Percentiles rank a stretch among this genome's conserved stretches.
These are phyloP conservation scores for Bretschneidera sinensis DNA, from an alignment of 345 rosid species.

Conservation along the genomic window DNA sequence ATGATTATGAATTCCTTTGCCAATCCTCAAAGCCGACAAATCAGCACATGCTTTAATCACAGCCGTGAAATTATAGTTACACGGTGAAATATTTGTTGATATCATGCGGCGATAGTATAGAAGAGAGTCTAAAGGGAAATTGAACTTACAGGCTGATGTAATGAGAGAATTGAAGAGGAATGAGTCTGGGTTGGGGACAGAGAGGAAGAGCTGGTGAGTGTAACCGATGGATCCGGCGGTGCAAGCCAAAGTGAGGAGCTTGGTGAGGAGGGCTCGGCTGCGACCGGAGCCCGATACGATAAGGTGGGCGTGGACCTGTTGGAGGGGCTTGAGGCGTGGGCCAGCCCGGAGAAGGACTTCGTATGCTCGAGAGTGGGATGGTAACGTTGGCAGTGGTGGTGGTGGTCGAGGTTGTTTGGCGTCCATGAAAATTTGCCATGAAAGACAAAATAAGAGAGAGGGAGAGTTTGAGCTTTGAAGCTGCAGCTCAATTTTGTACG, in stretches of 20 bases:
- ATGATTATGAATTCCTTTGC: constrained; percentile 55
- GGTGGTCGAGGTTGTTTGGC: constrained; percentile 15
- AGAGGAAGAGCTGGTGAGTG: constrained; percentile 43
- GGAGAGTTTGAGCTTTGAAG: no score
- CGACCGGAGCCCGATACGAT: constrained; percentile 48
- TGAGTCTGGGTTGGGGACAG: constrained; percentile 56
- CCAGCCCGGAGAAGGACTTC: constrained; percentile 59
- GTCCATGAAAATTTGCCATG: constrained; percentile 38
- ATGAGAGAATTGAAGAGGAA: constrained; percentile 69
- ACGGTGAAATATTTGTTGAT: constrained; percentile 34
- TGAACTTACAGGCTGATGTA: constrained; percentile 45
- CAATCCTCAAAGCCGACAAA: constrained; percentile 41
- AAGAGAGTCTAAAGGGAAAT: constrained; percentile 41
- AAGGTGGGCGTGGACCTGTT: constrained; percentile 61
- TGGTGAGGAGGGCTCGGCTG: constrained; percentile 65
- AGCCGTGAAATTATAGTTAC: constrained; percentile 68
- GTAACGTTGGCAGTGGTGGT: background rate
- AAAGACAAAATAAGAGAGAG: background rate
- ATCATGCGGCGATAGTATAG: constrained; percentile 56
- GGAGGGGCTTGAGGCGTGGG: constrained; percentile 51
- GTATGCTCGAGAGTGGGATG: constrained; percentile 50
- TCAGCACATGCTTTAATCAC: constrained; percentile 66
- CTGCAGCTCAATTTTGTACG: no score
- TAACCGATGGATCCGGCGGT: constrained; percentile 51
- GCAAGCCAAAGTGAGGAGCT: constrained; percentile 60